These are phyloP conservation scores for Penicillium oxalicum DNA, from an alignment of 2,329 filamentous ascomycete species.

Conservation along the genomic window DNA sequence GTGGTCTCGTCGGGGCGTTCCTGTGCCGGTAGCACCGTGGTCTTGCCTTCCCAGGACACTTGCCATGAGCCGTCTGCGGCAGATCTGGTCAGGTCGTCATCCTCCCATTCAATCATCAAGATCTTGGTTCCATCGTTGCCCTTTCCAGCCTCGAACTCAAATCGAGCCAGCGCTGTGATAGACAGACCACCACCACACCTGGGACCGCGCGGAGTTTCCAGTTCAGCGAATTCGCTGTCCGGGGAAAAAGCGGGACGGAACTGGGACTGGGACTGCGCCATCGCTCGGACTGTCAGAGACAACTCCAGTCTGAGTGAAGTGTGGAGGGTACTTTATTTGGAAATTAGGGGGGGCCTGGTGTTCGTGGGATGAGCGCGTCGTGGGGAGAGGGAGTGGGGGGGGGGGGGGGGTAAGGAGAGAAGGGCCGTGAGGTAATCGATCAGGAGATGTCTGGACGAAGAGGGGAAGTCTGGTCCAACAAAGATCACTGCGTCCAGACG, in stretches of 20 bases:
- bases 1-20: constrained; percentile 50
- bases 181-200: constrained; percentile 29
- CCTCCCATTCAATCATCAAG: constrained; percentile 87
- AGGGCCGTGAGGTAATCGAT: no score
- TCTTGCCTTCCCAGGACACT: constrained; percentile 78
- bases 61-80: constrained; percentile 56
- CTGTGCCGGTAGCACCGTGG: constrained; percentile 60
- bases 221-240: constrained; percentile 27
- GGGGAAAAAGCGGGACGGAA: constrained; percentile 25
- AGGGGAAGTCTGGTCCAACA: no score
- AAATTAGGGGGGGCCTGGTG: no score
- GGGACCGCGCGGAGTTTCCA: constrained; percentile 27
- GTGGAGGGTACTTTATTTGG: no score
- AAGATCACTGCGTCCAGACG: no score
- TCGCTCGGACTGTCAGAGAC: no score
- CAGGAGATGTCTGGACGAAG: no score
- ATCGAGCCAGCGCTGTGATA: constrained; percentile 65
- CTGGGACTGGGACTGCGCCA: constrained; percentile 9
- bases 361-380: no score
- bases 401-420: no score
- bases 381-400: no score
- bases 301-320: no score
- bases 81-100: constrained; percentile 47
- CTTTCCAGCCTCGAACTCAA: constrained; percentile 74
- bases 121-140: constrained; percentile 84